These are phyloP conservation scores for bread wheat (Triticum aestivum) DNA, from an alignment of 176 grass and related monocot species.

Conservation along the genomic window DNA sequence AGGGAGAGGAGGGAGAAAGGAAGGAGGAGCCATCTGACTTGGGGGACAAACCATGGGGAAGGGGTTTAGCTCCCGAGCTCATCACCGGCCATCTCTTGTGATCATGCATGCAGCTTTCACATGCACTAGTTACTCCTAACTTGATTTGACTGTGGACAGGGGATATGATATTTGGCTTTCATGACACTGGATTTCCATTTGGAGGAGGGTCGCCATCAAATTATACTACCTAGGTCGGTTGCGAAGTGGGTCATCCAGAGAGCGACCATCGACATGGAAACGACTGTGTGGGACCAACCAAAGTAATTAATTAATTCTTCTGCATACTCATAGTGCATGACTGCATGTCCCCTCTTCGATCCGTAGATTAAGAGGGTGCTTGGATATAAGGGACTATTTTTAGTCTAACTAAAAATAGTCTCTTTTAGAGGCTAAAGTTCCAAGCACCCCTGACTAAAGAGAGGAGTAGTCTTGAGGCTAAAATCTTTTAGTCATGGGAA, in stretches of 20 bases:
- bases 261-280: conserved; percentile 2
- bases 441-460: too few species aligned
- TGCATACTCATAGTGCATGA: background rate
- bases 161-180: conserved; percentile 26
- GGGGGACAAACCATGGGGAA: too few species aligned
- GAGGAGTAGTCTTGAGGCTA: too few species aligned
- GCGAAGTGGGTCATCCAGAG: conserved; percentile 12
- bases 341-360: background rate
- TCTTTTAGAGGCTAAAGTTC: too few species aligned
- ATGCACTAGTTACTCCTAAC: conserved; percentile 4
- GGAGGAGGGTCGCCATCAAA: conserved; percentile 56
- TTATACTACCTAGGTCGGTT: conserved; percentile 44
- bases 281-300: background rate
- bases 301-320: background rate
- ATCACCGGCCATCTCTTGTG: too few species aligned
- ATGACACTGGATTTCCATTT: conserved; percentile 45
- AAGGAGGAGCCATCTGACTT: too few species aligned
- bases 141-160: background rate
- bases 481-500: too few species aligned
- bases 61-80: too few species aligned
- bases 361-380: background rate
- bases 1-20: too few species aligned
- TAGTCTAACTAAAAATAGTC: too few species aligned
- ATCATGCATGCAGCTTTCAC: background rate
- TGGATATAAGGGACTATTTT: too few species aligned